Evolutionary conservation across 2,329 filamentous ascomycete species (phyloP).

Genomic region (Cladorrhinum sp.): DNA sequence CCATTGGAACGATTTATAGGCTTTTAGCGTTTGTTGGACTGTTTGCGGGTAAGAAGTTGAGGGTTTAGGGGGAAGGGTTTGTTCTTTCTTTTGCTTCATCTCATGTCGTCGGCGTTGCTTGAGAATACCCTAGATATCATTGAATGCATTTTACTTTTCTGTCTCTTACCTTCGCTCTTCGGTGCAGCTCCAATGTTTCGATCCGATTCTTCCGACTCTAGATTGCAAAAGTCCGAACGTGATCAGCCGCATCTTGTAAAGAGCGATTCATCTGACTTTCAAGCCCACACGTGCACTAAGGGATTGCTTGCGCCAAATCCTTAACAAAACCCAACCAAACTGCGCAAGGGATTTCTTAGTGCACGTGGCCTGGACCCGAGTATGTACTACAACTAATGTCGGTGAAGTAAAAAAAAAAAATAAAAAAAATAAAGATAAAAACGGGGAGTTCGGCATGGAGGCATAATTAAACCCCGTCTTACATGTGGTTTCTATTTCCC

Average conservation of each 20-base stretch:
- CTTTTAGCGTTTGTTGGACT: conserved; percentile 44
- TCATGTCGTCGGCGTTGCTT: no score
- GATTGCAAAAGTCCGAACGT: background rate
- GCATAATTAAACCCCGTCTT: background rate
- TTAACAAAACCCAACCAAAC: no score
- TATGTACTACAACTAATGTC: background rate
- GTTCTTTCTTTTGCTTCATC: background rate
- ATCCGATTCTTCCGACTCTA: background rate
- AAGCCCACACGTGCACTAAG: no score
- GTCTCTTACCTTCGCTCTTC: no score
- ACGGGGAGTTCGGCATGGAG: background rate
- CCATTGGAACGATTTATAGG: conserved; percentile 44
- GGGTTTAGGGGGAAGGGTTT: conserved; percentile 19
- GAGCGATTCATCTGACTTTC: background rate
- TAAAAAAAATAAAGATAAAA: background rate
- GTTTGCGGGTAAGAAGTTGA: conserved; percentile 32
- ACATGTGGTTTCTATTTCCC: background rate
- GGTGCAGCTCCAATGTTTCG: no score
- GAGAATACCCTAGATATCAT: background rate
- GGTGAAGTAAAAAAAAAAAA: background rate
- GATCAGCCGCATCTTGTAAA: background rate
- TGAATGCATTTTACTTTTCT: background rate
- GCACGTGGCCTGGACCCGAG: no score
- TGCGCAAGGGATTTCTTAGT: no score
- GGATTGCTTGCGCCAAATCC: no score